Base-by-base conservation (phyloP, 768 basidiomycete genomes). In the Leccinum boreale region DNA sequence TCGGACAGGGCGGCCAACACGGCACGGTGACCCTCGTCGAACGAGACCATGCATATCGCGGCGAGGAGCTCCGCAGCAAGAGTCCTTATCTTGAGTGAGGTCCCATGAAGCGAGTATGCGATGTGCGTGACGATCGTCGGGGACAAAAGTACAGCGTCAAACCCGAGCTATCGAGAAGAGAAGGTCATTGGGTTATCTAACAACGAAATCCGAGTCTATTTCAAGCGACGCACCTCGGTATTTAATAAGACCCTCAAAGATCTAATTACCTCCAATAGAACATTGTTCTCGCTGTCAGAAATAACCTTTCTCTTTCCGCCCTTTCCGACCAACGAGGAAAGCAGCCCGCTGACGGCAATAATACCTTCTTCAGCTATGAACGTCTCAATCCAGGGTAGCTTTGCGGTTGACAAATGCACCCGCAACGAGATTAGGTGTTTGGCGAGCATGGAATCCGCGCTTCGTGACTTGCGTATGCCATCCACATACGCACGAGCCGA, bases 211-310 rank as follows among this genome's bases (percentile, higher is more conserved):
- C n/a, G 15, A 52, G 11, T 44, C n/a, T 11, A 28, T n/a, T 21
- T 47, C 8, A 33, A 50, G 47, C 24, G 58, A 62, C 69, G 39
- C 65, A 92, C 94, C 73, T 90, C 85, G 1, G 89, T 95, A 65
- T 97, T 97, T 61, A 94, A 75, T 17, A 98, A 73, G 0, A 89
- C 88, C 42, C 93, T 78, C 23, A 97, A 72, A 68, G 91, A 94
- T 67, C 87, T 90, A 61, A 92, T 78, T 23, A 86, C 70, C 67
- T 96, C 93, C 29, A 87, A 65, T 26, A 94, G 74, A 2, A 87
- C 83, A 3, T 79, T 81, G 12, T 79, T 81, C 67, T 92, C 90
- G 26, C 81, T 72, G 50, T 95, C 91, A 3, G 75, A 80, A 52
- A 85, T 67, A n/a, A 63, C 70, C 60, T 79, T 83, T 65, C 79